Conservation (phyloP, 352 stramenopile genomes). For the Halophytophthora batemanensis region DNA sequence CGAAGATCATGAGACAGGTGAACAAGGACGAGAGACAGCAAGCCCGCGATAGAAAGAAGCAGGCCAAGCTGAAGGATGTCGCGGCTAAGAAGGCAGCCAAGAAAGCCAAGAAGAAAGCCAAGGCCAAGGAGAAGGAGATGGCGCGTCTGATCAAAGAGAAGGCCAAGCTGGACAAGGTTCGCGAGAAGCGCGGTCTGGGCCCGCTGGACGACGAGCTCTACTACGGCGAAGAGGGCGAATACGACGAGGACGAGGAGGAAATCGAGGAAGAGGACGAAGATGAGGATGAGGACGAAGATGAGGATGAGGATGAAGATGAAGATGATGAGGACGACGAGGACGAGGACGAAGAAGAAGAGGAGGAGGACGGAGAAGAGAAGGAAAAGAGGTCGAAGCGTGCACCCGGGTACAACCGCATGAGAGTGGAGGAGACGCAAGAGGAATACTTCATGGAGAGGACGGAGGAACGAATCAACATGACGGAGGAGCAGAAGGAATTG, state of each 20-base stretch:
- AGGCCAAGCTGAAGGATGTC: no score
- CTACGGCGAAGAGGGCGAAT: constrained; percentile 22
- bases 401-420: no score
- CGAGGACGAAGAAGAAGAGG: constrained; percentile 15
- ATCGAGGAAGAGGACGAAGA: constrained; percentile 20
- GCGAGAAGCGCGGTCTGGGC: neutral
- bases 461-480: constrained; percentile 31
- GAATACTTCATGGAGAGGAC: constrained; percentile 57
- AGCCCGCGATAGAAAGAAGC: constrained; percentile 1
- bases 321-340: constrained; percentile 35
- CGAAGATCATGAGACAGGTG: constrained; percentile 35
- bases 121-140: constrained; percentile 2
- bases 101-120: constrained; percentile 2
- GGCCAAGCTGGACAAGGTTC: constrained; percentile 3
- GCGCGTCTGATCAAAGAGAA: neutral
- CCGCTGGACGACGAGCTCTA: constrained; percentile 13
- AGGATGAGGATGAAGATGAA: constrained; percentile 21
- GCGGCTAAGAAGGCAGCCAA: neutral
- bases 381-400: constrained; percentile 5
- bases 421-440: constrained; percentile 19
- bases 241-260: constrained; percentile 17
- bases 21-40: constrained; percentile 15
- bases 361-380: constrained; percentile 7
- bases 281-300: constrained; percentile 31
- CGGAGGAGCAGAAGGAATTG: constrained; percentile 34